Evolutionary conservation across 1,284 basidiomycete species (phyloP), one percentile per base, ranked within the genome.

Genomic region (Rhizoctonia solani): DNA sequence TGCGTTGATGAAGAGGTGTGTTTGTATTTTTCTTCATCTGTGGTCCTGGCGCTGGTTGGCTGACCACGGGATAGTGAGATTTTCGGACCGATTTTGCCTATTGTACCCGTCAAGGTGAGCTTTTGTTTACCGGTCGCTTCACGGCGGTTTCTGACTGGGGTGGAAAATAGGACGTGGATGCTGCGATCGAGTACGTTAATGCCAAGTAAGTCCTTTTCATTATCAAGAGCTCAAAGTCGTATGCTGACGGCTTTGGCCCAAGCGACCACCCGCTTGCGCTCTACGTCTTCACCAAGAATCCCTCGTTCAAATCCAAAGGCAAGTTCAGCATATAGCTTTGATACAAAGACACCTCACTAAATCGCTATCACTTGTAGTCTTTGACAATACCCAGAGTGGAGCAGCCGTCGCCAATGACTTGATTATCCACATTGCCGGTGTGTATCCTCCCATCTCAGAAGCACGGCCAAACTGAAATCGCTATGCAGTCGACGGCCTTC

Each of bases 201-300:
- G 70, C 74, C 0, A 74, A 79, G 82, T 82, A 66, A 32, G 80
- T 70, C 21, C 9, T 14, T 25, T 11, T 25, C 37, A 3, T 4
- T 19, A 44, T 54, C n/a, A 14, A 50, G 23, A 4, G 3, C 47
- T 41, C 23, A 6, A n/a, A 25, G 32, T 11, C 14, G 8, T 58
- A 13, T 54, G 19, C 30, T 42, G 11, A 56, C 9, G n/a, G n/a
- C 21, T 27, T 37, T 29, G 16, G 16, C 29, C 19, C 32, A 21
- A 61, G 70, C 13, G 67, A 70, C 66, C 86, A 92, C 71, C 90
- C 92, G 1, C 81, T 94, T 5, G 83, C 86, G 0, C 76, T 93
- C 11, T 93, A 94, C 72, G 83, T 91, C 34, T 94, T 93, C 78
- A 81, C 88, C 1, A 76, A 82, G 61, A 83, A 88, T 72, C 72